Evolutionary conservation across 768 basidiomycete genomes (phyloP).

Genomic region (Lentinula raphanica): DNA sequence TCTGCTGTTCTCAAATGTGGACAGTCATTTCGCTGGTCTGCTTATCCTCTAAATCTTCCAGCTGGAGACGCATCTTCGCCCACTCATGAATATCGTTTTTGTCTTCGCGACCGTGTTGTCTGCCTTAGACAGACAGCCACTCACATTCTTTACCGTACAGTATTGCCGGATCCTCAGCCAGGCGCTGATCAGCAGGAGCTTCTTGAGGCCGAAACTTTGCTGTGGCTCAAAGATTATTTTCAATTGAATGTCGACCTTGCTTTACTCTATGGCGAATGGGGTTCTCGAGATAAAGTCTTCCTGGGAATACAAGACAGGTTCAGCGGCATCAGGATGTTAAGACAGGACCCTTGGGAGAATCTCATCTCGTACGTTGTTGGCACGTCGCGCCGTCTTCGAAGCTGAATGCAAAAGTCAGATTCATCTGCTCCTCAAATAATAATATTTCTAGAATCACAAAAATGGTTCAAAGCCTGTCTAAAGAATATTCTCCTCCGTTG

Average conservation of each 20-base stretch:
- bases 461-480: constrained; percentile 84
- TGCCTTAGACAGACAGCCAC: constrained; percentile 74
- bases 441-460: constrained; percentile 92
- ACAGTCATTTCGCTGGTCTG: constrained; percentile 82
- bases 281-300: constrained; percentile 69
- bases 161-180: constrained; percentile 48
- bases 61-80: constrained; percentile 15
- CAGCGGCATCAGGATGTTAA: constrained; percentile 76
- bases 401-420: constrained; percentile 40
- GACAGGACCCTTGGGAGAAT: constrained; percentile 96
- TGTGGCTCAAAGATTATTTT: constrained; percentile 84
- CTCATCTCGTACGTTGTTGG: constrained; percentile 72
- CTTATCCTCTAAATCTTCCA: constrained; percentile 33
- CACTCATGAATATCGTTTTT: constrained; percentile 72
- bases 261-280: constrained; percentile 74
- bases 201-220: constrained; percentile 59
- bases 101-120: constrained; percentile 76
- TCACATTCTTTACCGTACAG: constrained; percentile 64
- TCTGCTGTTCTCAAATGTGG: constrained; percentile 76
- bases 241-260: constrained; percentile 75
- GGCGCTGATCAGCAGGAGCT: constrained; percentile 25
- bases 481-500: constrained; percentile 66
- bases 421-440: constrained; percentile 97
- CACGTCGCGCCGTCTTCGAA: not conserved
- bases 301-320: constrained; percentile 56